Conservation (phyloP, 163 green algal genomes). For the Chlorella variabilis region DNA sequence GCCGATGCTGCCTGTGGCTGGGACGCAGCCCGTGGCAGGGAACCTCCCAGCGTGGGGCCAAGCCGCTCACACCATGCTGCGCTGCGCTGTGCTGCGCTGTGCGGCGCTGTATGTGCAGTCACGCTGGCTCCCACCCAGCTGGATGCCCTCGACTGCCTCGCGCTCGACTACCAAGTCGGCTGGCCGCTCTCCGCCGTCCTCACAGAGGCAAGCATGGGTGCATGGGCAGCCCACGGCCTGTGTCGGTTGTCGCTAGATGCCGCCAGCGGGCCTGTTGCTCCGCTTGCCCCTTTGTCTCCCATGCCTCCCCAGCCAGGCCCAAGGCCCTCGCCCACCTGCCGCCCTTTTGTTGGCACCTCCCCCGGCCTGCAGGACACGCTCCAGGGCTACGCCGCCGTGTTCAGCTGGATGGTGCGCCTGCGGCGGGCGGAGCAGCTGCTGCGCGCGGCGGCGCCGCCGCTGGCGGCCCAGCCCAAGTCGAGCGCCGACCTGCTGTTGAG, state of each 20-base stretch:
- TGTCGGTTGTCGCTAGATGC: too few species aligned
- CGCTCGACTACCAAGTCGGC: slow-evolving; percentile 33
- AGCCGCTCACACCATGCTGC: too few species aligned
- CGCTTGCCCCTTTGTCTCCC: too few species aligned
- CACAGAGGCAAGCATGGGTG: slow-evolving; percentile 29
- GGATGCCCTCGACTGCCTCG: slow-evolving; percentile 37
- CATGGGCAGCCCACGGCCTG: too few species aligned
- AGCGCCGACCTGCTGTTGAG: slow-evolving; percentile 16
- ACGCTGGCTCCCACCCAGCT: slow-evolving; percentile 22
- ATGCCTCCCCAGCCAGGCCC: too few species aligned
- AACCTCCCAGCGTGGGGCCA: too few species aligned
- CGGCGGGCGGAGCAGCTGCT: slow-evolving; percentile 36
- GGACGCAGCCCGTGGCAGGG: too few species aligned
- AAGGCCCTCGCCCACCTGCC: too few species aligned
- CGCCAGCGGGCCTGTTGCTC: too few species aligned
- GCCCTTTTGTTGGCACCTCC: too few species aligned
- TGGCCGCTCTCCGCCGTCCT: slow-evolving; percentile 49
- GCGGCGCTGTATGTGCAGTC: not conserved
- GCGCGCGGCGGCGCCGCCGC: slow-evolving; percentile 11
- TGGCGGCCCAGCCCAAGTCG: slow-evolving; percentile 21
- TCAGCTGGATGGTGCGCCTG: slow-evolving; percentile 44
- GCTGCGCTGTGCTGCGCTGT: not conserved
- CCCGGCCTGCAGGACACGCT: slow-evolving; percentile 34
- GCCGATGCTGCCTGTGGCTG: too few species aligned
- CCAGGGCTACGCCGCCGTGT: slow-evolving; percentile 41